Conservation (phyloP, 2,329 filamentous ascomycete genomes). For the Endoconidiophora polonica region DNA sequence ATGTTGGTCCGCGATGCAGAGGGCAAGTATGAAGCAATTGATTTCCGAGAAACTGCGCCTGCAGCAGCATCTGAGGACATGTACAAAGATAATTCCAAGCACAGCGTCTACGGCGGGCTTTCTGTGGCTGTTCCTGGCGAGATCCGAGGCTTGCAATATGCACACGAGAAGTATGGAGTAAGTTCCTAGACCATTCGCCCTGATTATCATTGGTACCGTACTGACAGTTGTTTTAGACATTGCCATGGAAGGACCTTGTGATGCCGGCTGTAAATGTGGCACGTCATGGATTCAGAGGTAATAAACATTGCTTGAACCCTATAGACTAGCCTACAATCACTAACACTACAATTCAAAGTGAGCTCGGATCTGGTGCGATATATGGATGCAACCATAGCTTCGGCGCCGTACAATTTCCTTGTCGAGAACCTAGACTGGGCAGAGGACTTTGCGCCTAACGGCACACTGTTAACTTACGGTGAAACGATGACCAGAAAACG, state of each 20-base stretch:
- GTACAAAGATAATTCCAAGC: slow-evolving; percentile 54
- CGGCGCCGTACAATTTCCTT: slow-evolving; percentile 41
- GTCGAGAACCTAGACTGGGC: slow-evolving; percentile 65
- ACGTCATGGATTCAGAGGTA: slow-evolving; percentile 47
- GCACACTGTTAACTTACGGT: slow-evolving; percentile 51
- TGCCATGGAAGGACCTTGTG: slow-evolving; percentile 58
- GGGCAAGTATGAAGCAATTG: slow-evolving; percentile 70
- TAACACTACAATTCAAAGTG: slow-evolving; percentile 26
- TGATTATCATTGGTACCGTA: background rate
- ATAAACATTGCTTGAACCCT: slow-evolving; percentile 6
- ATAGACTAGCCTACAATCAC: background rate
- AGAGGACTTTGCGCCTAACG: slow-evolving; percentile 74
- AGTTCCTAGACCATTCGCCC: background rate
- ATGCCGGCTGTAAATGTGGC: slow-evolving; percentile 60
- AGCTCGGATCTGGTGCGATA: slow-evolving; percentile 59
- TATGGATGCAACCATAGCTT: slow-evolving; percentile 33
- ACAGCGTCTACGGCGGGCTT: slow-evolving; percentile 55
- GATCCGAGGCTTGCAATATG: slow-evolving; percentile 59
- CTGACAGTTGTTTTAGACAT: background rate
- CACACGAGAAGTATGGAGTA: slow-evolving; percentile 57
- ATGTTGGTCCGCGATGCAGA: slow-evolving; percentile 58
- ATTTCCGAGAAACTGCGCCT: slow-evolving; percentile 80
- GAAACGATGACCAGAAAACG: slow-evolving; percentile 67
- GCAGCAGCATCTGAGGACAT: slow-evolving; percentile 69
- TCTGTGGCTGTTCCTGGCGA: slow-evolving; percentile 58